Conservation (phyloP, 805 yeast genomes). For the Cyberlindnera maclurae region DNA sequence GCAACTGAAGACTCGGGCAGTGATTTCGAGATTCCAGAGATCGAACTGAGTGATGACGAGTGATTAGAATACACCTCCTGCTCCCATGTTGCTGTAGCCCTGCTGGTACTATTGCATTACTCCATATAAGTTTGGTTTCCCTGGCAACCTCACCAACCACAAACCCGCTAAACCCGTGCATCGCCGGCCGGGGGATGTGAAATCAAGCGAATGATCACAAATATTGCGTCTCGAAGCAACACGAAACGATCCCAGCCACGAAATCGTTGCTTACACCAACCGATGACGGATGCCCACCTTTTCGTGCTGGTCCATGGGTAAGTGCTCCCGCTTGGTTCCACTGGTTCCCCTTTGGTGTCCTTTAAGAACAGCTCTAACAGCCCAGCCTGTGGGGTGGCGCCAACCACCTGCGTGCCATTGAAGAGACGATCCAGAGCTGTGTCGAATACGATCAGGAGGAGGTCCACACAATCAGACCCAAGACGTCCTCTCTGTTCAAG, state of each 20-base stretch:
- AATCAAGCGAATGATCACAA: not conserved
- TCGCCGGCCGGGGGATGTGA: no score
- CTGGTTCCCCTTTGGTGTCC: not conserved
- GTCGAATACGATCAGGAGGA: constrained; percentile 35
- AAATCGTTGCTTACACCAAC: no score
- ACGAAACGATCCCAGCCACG: no score
- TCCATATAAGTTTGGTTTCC: no score
- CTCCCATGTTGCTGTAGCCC: no score
- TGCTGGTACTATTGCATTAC: no score
- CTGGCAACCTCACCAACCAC: no score
- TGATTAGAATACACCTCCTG: not conserved
- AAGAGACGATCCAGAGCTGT: constrained; percentile 32
- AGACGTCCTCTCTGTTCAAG: constrained; percentile 57
- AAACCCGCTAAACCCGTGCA: no score
- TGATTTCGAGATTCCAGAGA: constrained; percentile 46
- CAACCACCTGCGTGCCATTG: constrained; percentile 44
- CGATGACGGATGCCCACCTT: constrained; percentile 38
- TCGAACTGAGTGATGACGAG: constrained; percentile 28
- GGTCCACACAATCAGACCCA: constrained; percentile 42
- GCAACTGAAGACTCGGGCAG: constrained; percentile 28
- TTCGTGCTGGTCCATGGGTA: constrained; percentile 73
- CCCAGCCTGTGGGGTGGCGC: constrained; percentile 57
- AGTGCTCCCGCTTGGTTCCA: constrained; percentile 18
- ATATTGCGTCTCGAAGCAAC: not conserved
- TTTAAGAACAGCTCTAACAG: not conserved